Conservation (phyloP, 768 basidiomycete species). For the Leccinum ochraceum region DNA sequence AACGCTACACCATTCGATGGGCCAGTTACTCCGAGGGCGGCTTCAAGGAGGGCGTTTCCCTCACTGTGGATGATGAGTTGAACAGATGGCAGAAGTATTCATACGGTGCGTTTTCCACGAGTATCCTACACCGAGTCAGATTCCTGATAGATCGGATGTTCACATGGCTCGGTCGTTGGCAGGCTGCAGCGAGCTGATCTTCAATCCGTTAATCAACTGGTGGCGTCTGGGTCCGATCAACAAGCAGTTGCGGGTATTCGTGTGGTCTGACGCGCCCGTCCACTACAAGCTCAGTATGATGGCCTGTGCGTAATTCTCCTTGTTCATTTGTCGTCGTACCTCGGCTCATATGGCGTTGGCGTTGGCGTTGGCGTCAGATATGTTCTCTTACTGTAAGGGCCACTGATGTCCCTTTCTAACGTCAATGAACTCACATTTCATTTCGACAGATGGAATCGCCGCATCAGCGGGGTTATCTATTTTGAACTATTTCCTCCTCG, state of each 20-base stretch:
- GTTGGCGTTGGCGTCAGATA: constrained; percentile 34
- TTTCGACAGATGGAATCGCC: constrained; percentile 54
- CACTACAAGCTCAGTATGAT: constrained; percentile 77
- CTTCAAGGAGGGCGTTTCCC: constrained; percentile 93
- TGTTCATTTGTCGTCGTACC: not conserved
- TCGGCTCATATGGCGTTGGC: constrained; percentile 11
- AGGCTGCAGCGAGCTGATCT: constrained; percentile 59
- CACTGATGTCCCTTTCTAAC: constrained; percentile 2
- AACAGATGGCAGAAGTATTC: constrained; percentile 93
- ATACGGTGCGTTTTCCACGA: constrained; percentile 47
- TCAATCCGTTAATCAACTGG: constrained; percentile 82
- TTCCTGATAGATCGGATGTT: constrained; percentile 19
- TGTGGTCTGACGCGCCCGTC: constrained; percentile 77
- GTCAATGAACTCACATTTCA: not conserved
- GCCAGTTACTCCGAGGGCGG: constrained; percentile 86
- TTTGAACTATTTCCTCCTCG: constrained; percentile 74
- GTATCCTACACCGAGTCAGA: constrained; percentile 35
- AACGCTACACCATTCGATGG: constrained; percentile 45
- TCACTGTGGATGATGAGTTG: constrained; percentile 91
- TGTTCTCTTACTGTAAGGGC: constrained; percentile 53
- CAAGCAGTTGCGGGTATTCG: constrained; percentile 71
- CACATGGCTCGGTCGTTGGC: constrained; percentile 29
- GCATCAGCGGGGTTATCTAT: constrained; percentile 60
- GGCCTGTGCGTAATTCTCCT: constrained; percentile 41
- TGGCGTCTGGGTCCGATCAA: constrained; percentile 80